These are phyloP conservation scores for Ustanciosporium gigantosporum DNA, from an alignment of 1,284 basidiomycete species.

Conservation along the genomic window DNA sequence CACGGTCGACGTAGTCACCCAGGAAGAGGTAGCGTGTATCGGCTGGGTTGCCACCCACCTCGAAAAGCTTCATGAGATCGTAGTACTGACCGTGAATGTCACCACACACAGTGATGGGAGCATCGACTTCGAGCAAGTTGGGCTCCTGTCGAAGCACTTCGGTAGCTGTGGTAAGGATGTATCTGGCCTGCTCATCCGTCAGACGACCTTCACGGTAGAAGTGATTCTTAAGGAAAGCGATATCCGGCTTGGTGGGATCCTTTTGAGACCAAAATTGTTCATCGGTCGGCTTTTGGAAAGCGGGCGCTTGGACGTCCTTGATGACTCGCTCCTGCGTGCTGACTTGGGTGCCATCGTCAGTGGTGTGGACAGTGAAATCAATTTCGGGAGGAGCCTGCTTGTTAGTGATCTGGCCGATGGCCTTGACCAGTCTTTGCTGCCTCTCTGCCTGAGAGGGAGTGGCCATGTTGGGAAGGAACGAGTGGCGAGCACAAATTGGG, in stretches of 20 bases:
- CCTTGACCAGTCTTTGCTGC: slow-evolving; percentile 49
- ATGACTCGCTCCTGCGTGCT: slow-evolving; percentile 63
- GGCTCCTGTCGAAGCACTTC: slow-evolving; percentile 78
- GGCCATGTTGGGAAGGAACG: slow-evolving; percentile 16
- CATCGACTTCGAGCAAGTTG: slow-evolving; percentile 86
- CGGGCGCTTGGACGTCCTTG: slow-evolving; percentile 65
- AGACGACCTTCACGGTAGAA: slow-evolving; percentile 90
- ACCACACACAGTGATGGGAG: slow-evolving; percentile 75
- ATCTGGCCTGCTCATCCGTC: slow-evolving; percentile 86
- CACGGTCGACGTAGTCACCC: slow-evolving; percentile 60
- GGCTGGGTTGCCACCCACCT: slow-evolving; percentile 60
- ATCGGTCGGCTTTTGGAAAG: slow-evolving; percentile 86
- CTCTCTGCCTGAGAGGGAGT: slow-evolving; percentile 12
- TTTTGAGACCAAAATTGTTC: slow-evolving; percentile 73
- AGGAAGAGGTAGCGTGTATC: slow-evolving; percentile 60
- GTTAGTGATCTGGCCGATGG: slow-evolving; percentile 53
- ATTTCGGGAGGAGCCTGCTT: slow-evolving; percentile 54
- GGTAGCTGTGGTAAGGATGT: slow-evolving; percentile 77
- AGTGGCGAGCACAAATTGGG: too few species aligned
- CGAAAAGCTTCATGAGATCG: slow-evolving; percentile 61
- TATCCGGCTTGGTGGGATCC: slow-evolving; percentile 65
- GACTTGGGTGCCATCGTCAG: slow-evolving; percentile 62
- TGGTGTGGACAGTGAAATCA: slow-evolving; percentile 63
- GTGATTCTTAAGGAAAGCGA: slow-evolving; percentile 97
- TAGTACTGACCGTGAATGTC: slow-evolving; percentile 61